These are phyloP conservation scores for Angophora floribunda DNA, from an alignment of 345 rosid species.

Conservation along the genomic window DNA sequence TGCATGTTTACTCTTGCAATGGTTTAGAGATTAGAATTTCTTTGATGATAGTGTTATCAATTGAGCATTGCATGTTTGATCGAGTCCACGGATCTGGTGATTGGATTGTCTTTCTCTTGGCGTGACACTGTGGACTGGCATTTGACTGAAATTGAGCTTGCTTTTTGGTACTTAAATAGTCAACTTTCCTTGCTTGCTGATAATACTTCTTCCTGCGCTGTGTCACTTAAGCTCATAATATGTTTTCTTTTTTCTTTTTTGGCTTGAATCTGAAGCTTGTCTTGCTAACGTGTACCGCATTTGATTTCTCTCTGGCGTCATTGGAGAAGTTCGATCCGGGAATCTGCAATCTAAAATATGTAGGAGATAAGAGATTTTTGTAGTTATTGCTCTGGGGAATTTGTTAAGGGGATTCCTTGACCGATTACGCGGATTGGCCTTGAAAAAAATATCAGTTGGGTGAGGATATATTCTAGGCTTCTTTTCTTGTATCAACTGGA, in stretches of 20 bases:
- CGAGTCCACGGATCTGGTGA: background rate
- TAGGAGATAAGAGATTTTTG: background rate
- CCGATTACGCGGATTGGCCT: background rate
- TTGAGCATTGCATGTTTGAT: background rate
- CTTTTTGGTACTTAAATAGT: background rate
- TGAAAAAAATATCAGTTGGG: background rate
- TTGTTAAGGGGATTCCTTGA: background rate
- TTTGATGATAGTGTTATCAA: background rate
- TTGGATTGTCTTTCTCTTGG: background rate
- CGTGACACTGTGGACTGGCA: background rate
- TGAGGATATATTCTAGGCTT: background rate
- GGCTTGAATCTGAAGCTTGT: background rate
- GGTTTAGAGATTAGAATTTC: background rate
- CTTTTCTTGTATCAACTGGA: background rate
- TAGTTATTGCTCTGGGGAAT: background rate
- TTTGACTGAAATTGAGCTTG: background rate
- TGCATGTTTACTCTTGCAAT: background rate
- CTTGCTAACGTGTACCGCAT: background rate
- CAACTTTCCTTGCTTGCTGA: background rate
- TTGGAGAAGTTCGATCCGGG: background rate
- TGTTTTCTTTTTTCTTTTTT: fast-evolving
- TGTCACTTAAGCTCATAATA: background rate
- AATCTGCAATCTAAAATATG: background rate
- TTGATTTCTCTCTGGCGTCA: background rate
- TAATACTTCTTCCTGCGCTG: background rate